Percentiles rank a stretch among this genome's conserved stretches.
These are phyloP conservation scores for Fusarium penzigii DNA, from an alignment of 2,329 filamentous ascomycete species.

Conservation along the genomic window DNA sequence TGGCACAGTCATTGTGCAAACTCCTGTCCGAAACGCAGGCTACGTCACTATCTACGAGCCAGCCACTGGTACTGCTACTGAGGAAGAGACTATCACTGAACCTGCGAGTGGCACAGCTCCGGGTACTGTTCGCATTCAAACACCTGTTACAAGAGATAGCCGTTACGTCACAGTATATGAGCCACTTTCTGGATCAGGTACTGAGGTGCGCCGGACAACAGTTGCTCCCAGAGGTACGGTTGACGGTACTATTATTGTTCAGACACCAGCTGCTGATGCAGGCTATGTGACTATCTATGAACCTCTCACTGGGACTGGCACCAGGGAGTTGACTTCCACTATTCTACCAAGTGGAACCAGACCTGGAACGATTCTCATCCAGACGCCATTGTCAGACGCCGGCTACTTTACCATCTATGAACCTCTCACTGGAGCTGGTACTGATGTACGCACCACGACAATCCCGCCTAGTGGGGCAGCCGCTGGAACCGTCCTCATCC, in stretches of 20 bases:
- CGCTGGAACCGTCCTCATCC: conserved; percentile 4
- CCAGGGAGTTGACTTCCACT: too few relatives aligned
- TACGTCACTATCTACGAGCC: background rate
- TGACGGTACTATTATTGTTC: too few relatives aligned
- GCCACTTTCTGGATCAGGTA: too few relatives aligned
- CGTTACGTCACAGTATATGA: background rate
- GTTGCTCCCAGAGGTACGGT: too few relatives aligned
- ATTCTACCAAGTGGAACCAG: background rate
- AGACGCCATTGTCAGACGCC: conserved; percentile 4
- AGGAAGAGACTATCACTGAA: too few relatives aligned
- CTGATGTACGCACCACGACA: too few relatives aligned
- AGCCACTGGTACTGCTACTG: background rate
- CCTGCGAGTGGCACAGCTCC: too few relatives aligned
- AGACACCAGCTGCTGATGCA: background rate
- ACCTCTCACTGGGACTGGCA: background rate
- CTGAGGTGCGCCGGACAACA: too few relatives aligned
- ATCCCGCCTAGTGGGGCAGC: too few relatives aligned
- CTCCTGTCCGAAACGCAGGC: background rate
- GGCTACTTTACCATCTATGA: background rate
- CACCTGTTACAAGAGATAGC: background rate
- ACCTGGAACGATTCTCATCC: conserved; percentile 2
- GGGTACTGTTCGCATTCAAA: conserved; percentile 8
- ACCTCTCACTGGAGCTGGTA: background rate
- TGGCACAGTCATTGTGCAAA: conserved; percentile 6
- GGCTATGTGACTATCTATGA: background rate